Conservation (phyloP, 140 eudicot species). For the Stevia rebaudiana region DNA sequence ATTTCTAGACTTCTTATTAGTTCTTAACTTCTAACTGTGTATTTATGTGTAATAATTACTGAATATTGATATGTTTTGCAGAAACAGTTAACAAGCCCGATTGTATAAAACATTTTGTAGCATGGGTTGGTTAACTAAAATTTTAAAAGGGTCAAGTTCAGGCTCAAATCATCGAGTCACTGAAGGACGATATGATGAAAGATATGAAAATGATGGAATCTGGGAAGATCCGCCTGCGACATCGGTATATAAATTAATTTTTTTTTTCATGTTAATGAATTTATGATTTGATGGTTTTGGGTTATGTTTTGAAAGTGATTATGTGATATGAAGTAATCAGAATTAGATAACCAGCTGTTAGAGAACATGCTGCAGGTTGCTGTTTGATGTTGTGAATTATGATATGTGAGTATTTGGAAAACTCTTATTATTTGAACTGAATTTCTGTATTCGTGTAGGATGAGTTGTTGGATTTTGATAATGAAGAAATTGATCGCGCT, state of each 20-base stretch:
- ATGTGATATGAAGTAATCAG: not conserved
- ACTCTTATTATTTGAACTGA: not conserved
- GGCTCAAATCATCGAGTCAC: constrained; percentile 64
- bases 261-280: constrained; percentile 8
- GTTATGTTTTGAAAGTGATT: not conserved
- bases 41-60: not conserved
- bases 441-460: constrained; percentile 40
- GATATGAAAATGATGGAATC: constrained; percentile 44
- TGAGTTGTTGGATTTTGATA: constrained; percentile 59
- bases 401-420: not conserved
- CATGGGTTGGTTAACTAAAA: constrained; percentile 96
- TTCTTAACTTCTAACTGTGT: not conserved
- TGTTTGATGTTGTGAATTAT: not conserved
- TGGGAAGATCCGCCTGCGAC: constrained; percentile 65
- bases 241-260: constrained; percentile 34
- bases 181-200: constrained; percentile 69
- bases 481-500: constrained; percentile 83
- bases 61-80: constrained; percentile 33
- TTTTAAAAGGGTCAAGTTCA: constrained; percentile 67
- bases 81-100: constrained; percentile 30
- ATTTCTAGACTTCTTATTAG: not conserved
- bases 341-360: not conserved
- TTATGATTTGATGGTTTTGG: not conserved
- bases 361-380: not conserved
- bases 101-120: constrained; percentile 11